phyloP scores from a whole-genome alignment of 495 filamentous ascomycete genomes.

The Cercophora newfieldiana region DNA sequence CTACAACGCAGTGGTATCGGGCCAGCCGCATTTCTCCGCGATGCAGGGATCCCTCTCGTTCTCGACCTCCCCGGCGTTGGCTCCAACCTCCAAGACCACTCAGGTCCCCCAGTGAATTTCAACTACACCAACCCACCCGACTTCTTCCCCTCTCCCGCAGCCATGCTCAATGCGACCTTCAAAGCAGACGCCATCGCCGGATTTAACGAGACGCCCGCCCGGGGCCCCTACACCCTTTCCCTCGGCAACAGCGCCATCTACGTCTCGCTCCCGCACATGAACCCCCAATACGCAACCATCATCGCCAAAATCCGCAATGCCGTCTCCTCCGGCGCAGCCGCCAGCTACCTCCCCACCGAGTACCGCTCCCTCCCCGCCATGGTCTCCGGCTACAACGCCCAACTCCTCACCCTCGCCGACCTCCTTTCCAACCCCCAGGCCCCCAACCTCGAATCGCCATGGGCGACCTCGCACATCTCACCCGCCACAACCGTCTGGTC shows the following conservation, averaged over 20 bases:
- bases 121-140: conserved; percentile 22
- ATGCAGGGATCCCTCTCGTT: not conserved
- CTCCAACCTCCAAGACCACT: conserved; percentile 8
- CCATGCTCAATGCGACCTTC: conserved; percentile 26
- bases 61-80: conserved; percentile 5
- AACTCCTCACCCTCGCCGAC: conserved; percentile 16
- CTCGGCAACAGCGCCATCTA: conserved; percentile 29
- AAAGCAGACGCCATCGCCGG: conserved; percentile 21
- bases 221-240: conserved; percentile 30
- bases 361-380: conserved; percentile 12
- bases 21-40: not conserved
- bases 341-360: conserved; percentile 18
- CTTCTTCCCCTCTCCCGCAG: conserved; percentile 18
- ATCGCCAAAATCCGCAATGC: conserved; percentile 17
- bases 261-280: conserved; percentile 25
- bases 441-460: conserved; percentile 26
- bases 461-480: no score
- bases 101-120: conserved; percentile 1
- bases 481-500: conserved; percentile 12
- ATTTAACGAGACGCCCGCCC: conserved; percentile 26
- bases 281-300: conserved; percentile 18
- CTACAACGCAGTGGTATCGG: conserved; percentile 4
- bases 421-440: conserved; percentile 15
- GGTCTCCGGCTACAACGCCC: conserved; percentile 18
- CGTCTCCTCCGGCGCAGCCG: conserved; percentile 1